Conservation (phyloP, 2,329 filamentous ascomycete species). For the Triangularia verruculosa region DNA sequence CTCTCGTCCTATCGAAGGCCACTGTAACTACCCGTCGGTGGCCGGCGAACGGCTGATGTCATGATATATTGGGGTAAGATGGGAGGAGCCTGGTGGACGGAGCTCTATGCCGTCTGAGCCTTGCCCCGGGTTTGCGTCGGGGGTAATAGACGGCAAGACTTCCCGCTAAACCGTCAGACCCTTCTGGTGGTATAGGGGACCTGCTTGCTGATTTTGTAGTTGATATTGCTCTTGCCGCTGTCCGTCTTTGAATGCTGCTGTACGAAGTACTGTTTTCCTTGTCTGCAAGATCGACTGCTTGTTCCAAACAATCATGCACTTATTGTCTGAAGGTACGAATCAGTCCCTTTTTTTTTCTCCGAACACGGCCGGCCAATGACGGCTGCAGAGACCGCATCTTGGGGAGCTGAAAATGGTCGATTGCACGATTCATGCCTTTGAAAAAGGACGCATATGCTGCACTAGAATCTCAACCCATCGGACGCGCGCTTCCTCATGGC, state of each 20-base stretch:
- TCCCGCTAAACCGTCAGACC: conserved; percentile 2
- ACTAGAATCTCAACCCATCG: not conserved
- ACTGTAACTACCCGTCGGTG: conserved; percentile 1
- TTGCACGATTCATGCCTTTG: not conserved
- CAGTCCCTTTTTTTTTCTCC: not conserved
- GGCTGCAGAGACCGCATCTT: conserved; percentile 3
- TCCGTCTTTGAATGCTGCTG: too few relatives aligned
- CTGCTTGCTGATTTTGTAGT: not conserved
- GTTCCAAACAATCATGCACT: not conserved
- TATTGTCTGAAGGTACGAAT: not conserved
- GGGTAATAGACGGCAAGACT: conserved; percentile 2
- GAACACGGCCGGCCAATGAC: conserved; percentile 1
- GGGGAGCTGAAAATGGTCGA: conserved; percentile 5
- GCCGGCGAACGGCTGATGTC: conserved; percentile 1
- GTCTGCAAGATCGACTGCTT: not conserved
- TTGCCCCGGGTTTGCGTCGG: not conserved
- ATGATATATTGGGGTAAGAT: not conserved
- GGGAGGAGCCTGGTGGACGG: not conserved
- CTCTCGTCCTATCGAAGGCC: not conserved
- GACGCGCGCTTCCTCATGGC: not conserved
- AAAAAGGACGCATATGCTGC: not conserved
- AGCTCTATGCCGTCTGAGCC: conserved; percentile 6
- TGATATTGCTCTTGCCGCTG: too few relatives aligned
- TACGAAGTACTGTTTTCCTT: not conserved
- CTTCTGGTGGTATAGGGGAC: not conserved